These are phyloP conservation scores for Pyrenochaeta sp. DNA, from an alignment of 2,329 filamentous ascomycete species.

Conservation along the genomic window DNA sequence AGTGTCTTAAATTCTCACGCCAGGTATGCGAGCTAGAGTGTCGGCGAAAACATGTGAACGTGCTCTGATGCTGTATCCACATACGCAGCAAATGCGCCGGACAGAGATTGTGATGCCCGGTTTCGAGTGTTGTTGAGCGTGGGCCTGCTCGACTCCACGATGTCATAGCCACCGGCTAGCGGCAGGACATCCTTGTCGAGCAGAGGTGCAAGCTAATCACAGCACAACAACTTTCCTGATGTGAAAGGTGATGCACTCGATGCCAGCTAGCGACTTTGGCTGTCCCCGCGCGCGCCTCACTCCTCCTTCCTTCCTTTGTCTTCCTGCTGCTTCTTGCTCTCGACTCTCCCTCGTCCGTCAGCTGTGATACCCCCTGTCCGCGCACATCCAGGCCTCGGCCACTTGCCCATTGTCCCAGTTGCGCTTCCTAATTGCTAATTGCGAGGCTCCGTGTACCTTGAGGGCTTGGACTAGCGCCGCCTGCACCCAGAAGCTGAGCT, in stretches of 20 bases:
- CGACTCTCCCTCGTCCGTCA: not conserved
- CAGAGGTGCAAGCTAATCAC: conserved; percentile 17
- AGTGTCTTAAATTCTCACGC: no score
- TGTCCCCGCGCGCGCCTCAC: conserved; percentile 5
- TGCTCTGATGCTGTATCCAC: no score
- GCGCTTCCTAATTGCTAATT: no score
- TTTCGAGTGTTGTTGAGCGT: not conserved
- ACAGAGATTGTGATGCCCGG: conserved; percentile 1
- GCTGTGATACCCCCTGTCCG: no score
- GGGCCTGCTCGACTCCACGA: conserved; percentile 1
- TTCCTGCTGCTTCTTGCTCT: no score
- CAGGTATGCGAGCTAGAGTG: no score
- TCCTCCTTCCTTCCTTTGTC: not conserved
- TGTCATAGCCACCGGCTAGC: conserved; percentile 18
- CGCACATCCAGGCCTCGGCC: no score
- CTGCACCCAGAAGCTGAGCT: no score
- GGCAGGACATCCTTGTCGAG: conserved; percentile 19
- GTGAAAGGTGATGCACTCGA: conserved; percentile 7
- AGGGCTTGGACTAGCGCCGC: no score
- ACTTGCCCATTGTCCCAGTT: no score
- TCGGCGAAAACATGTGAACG: no score
- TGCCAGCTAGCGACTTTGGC: conserved; percentile 7
- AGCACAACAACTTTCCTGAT: conserved; percentile 24
- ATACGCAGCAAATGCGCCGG: not conserved
- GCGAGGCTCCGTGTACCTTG: no score